These are phyloP conservation scores for Gnomoniopsis smithogilvyi DNA, from an alignment of 2,329 filamentous ascomycete genomes.

Conservation along the genomic window DNA sequence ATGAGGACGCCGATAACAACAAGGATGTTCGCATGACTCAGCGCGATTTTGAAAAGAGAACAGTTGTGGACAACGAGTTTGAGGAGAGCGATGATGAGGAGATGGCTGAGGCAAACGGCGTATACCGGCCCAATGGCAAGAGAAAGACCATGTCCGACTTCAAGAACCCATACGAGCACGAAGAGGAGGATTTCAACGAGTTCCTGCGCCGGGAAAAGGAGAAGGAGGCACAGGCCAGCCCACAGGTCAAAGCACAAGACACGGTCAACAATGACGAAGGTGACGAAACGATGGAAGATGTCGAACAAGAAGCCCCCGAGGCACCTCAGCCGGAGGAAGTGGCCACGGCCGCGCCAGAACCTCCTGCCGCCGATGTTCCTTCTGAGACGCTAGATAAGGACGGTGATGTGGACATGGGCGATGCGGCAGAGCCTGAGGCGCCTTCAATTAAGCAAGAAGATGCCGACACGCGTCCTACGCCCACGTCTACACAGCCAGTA, in stretches of 20 bases:
- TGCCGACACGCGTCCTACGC: slow-evolving; percentile 27
- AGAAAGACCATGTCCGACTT: slow-evolving; percentile 52
- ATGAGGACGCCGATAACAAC: slow-evolving; percentile 80
- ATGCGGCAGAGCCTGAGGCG: slow-evolving; percentile 27
- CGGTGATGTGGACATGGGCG: slow-evolving; percentile 50
- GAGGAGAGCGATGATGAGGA: slow-evolving; percentile 91
- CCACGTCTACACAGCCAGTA: slow-evolving; percentile 25
- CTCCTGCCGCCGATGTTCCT: slow-evolving; percentile 1
- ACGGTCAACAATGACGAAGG: slow-evolving; percentile 7
- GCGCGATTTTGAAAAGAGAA: slow-evolving; percentile 75
- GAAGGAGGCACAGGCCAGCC: slow-evolving; percentile 15
- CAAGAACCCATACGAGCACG: slow-evolving; percentile 42
- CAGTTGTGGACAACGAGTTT: slow-evolving; percentile 75
- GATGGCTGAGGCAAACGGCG: slow-evolving; percentile 68
- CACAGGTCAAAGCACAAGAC: background rate
- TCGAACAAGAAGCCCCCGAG: slow-evolving; percentile 28
- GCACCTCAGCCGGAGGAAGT: slow-evolving; percentile 20
- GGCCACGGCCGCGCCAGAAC: background rate
- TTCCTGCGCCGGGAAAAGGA: slow-evolving; percentile 16
- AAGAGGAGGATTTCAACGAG: slow-evolving; percentile 23
- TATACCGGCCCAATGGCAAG: slow-evolving; percentile 49
- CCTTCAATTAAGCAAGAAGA: slow-evolving; percentile 37
- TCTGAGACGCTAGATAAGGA: slow-evolving; percentile 39
- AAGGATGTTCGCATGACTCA: slow-evolving; percentile 80
- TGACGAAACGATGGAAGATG: slow-evolving; percentile 24